phyloP scores from a whole-genome alignment of 2,329 filamentous ascomycete species.

The Cladosporium oxysporum region DNA sequence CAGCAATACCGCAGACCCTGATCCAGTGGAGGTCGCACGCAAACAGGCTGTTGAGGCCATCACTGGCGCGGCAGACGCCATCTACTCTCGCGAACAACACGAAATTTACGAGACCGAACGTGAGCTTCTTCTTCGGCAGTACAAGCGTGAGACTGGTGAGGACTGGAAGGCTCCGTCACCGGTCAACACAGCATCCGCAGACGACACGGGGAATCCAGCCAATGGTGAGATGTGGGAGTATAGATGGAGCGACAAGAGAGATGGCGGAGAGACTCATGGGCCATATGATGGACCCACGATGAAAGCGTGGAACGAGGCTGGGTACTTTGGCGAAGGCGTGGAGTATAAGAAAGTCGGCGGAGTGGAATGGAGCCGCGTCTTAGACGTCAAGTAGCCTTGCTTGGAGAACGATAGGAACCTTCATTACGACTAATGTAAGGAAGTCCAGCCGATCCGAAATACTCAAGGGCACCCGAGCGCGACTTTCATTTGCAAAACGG shows the following conservation, averaged over 20 bases:
- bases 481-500: neutral
- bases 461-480: no score
- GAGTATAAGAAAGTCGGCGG: conserved; percentile 53
- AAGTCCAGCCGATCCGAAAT: no score
- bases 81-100: conserved; percentile 77
- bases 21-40: conserved; percentile 68
- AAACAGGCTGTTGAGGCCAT: conserved; percentile 76
- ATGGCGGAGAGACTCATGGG: conserved; percentile 76
- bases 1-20: conserved; percentile 43
- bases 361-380: conserved; percentile 45
- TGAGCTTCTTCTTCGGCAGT: conserved; percentile 80
- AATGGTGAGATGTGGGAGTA: conserved; percentile 74
- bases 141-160: conserved; percentile 81
- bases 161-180: conserved; percentile 64
- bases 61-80: conserved; percentile 84
- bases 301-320: conserved; percentile 86
- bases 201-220: neutral
- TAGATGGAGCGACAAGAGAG: conserved; percentile 85
- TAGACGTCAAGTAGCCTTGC: conserved; percentile 38
- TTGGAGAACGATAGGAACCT: neutral
- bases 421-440: neutral
- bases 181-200: conserved; percentile 23
- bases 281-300: conserved; percentile 85
- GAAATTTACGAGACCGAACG: conserved; percentile 92
- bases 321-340: conserved; percentile 89